A percentile compares a stretch with the other conserved stretches of the same genome.
These are phyloP conservation scores for Dichomitus squalens DNA, from an alignment of 1,284 basidiomycete species.

Conservation along the genomic window DNA sequence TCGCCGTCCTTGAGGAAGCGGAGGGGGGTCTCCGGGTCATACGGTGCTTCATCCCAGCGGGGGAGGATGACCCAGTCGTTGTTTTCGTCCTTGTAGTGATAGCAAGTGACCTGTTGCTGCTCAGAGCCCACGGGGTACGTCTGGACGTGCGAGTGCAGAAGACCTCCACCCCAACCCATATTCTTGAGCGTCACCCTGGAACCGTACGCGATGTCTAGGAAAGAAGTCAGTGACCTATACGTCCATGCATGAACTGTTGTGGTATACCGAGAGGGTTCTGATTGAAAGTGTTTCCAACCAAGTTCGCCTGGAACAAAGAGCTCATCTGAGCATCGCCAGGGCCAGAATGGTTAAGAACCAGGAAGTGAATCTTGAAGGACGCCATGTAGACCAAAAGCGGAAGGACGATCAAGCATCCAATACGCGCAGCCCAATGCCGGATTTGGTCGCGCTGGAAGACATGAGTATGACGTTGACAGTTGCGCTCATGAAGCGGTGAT, in stretches of 20 bases:
- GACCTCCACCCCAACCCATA: conserved; percentile 96
- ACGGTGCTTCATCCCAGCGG: conserved; percentile 72
- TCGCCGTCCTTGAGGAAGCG: conserved; percentile 81
- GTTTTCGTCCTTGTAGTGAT: conserved; percentile 99
- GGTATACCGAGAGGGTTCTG: conserved; percentile 78
- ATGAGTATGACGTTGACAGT: not conserved
- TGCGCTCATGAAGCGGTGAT: not conserved
- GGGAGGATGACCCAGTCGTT: conserved; percentile 91
- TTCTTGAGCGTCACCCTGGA: conserved; percentile 95
- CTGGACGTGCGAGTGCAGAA: conserved; percentile 96
- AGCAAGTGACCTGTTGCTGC: conserved; percentile 98
- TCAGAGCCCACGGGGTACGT: conserved; percentile 91
- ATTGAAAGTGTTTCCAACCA: conserved; percentile 92
- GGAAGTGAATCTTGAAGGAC: conserved; percentile 95
- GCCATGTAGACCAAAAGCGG: conserved; percentile 92
- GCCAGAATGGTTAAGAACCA: conserved; percentile 92
- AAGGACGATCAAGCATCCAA: conserved; percentile 85
- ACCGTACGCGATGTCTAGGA: conserved; percentile 84
- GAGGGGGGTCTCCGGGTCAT: conserved; percentile 68
- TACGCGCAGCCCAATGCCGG: conserved; percentile 90
- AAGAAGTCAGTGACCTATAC: not conserved
- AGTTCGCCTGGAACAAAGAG: conserved; percentile 97
- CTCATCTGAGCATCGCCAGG: conserved; percentile 99
- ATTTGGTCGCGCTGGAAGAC: conserved; percentile 72
- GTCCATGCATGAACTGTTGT: not conserved